These are phyloP conservation scores for Lactarius vividus DNA, from an alignment of 768 basidiomycete genomes.

Conservation along the genomic window DNA sequence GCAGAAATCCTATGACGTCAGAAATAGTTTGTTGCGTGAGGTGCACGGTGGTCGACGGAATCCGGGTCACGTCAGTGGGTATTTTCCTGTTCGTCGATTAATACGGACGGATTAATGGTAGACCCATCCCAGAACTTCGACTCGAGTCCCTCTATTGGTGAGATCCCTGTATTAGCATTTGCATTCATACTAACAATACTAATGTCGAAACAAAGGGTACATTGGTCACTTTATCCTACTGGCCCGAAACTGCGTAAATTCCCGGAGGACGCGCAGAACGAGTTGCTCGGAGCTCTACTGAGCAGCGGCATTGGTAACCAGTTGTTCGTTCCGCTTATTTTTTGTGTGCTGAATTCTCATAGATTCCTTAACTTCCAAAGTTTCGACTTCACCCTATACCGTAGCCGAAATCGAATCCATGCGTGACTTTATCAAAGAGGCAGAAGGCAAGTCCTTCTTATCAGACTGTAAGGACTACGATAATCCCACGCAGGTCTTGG, in stretches of 20 bases:
- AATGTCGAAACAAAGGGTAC: background rate
- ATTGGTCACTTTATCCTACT: conserved; percentile 23
- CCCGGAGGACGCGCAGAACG: background rate
- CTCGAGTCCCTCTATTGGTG: conserved; percentile 20
- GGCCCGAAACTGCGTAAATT: background rate
- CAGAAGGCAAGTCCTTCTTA: background rate
- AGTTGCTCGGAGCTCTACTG: conserved; percentile 4
- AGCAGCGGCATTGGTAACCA: conserved; percentile 18
- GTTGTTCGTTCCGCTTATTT: background rate
- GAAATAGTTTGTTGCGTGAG: background rate
- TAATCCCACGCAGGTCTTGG: background rate
- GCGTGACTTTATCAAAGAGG: conserved; percentile 5
- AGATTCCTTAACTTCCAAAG: conserved; percentile 19
- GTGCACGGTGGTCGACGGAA: background rate
- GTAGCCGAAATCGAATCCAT: conserved; percentile 11
- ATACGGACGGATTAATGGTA: background rate
- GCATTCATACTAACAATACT: background rate
- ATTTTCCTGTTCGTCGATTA: background rate
- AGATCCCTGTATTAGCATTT: background rate
- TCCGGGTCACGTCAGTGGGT: conserved; percentile 15
- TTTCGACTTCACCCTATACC: conserved; percentile 16
- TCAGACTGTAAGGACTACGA: background rate
- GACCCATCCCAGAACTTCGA: background rate
- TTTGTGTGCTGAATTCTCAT: background rate
- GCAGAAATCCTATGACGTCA: background rate